Conservation (phyloP, 2,329 filamentous ascomycete species). For the Pseudogymnoascus sp. region DNA sequence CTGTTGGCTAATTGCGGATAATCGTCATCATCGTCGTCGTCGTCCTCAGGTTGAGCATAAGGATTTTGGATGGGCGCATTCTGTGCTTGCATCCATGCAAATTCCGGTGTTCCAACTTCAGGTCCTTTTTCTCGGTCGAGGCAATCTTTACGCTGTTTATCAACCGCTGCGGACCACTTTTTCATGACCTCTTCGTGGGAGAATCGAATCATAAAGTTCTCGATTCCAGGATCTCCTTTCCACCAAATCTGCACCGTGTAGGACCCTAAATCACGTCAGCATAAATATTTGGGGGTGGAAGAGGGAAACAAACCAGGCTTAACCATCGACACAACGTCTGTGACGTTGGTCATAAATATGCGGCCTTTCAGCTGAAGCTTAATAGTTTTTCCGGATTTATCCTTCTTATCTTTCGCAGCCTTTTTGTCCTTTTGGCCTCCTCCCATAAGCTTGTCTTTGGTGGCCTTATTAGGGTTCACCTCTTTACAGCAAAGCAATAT, state of each 20-base stretch:
- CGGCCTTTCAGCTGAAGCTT: constrained; percentile 92
- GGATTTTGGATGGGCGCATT: constrained; percentile 69
- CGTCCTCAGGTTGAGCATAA: constrained; percentile 60
- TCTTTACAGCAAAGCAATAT: constrained; percentile 98
- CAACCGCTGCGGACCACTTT: constrained; percentile 79
- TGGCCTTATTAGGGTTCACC: constrained; percentile 72
- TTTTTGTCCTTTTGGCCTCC: constrained; percentile 63
- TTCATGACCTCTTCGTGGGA: constrained; percentile 85
- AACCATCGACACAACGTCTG: constrained; percentile 78
- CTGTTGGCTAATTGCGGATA: constrained; percentile 25
- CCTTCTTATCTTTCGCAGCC: constrained; percentile 64
- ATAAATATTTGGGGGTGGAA: background rate
- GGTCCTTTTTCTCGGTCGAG: constrained; percentile 41
- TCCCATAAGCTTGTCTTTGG: constrained; percentile 62
- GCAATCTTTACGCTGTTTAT: constrained; percentile 64
- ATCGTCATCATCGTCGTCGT: constrained; percentile 54
- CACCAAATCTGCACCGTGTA: constrained; percentile 98
- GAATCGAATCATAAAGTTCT: constrained; percentile 94
- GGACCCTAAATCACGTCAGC: constrained; percentile 53
- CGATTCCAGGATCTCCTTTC: constrained; percentile 92
- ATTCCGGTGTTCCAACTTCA: constrained; percentile 56
- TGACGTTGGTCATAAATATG: constrained; percentile 99
- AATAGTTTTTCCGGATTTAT: constrained; percentile 61
- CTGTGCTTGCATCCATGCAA: constrained; percentile 69
- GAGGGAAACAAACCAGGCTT: constrained; percentile 62